phyloP scores from a whole-genome alignment of 805 yeast species.

The Candida multigemmis region DNA sequence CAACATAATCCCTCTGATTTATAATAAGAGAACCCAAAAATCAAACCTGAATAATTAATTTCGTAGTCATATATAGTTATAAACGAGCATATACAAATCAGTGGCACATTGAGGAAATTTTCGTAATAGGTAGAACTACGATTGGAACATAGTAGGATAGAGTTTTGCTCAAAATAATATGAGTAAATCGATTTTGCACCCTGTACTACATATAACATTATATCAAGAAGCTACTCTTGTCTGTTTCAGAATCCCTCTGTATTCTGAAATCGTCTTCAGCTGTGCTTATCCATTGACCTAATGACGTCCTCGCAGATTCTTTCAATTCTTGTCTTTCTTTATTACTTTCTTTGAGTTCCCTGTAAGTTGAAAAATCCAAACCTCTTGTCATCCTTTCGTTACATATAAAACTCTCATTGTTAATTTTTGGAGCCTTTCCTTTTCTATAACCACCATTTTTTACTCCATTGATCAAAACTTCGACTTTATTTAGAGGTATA shows the following conservation, averaged over 20 bases:
- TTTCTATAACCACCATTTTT: constrained; percentile 48
- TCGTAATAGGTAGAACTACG: no score
- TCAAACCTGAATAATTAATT: no score
- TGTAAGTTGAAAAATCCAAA: constrained; percentile 12
- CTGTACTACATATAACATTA: constrained; percentile 2
- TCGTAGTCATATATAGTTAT: no score
- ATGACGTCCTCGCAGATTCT: constrained; percentile 12
- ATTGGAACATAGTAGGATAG: no score
- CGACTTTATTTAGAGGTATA: constrained; percentile 11
- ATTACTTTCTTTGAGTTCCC: constrained; percentile 18
- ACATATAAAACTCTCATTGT: constrained; percentile 35
- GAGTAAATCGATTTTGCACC: no score
- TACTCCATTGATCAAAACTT: constrained; percentile 49
- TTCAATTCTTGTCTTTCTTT: constrained; percentile 19
- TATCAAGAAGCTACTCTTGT: background rate
- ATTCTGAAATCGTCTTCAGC: constrained; percentile 30
- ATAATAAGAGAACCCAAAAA: no score
- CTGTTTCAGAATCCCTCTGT: background rate
- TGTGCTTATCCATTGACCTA: constrained; percentile 42
- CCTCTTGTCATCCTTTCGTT: constrained; percentile 6
- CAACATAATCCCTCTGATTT: no score
- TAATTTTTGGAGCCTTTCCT: constrained; percentile 30
- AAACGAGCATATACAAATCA: no score
- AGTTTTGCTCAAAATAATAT: background rate
- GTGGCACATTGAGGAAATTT: no score